These are phyloP conservation scores for Akebia trifoliata DNA, from an alignment of 164 flowering plant species.

Conservation along the genomic window DNA sequence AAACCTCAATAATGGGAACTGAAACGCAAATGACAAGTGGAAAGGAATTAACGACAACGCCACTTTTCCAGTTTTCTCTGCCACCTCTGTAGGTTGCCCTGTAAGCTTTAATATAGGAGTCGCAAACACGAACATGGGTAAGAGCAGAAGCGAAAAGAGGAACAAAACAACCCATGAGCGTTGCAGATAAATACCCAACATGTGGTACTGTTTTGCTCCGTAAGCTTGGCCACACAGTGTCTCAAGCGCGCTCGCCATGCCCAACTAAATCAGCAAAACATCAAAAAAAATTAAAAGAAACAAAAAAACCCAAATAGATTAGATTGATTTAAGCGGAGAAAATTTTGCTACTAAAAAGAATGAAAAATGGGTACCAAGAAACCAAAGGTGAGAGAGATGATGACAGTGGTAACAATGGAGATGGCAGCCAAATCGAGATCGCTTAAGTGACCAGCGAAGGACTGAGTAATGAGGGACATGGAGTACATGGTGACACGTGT, in stretches of 20 bases:
- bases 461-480: constrained; percentile 47
- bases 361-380: constrained; percentile 39
- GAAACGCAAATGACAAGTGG: constrained; percentile 45
- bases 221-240: constrained; percentile 87
- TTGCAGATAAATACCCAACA: constrained; percentile 81
- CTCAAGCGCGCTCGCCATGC: constrained; percentile 85
- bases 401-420: constrained; percentile 47
- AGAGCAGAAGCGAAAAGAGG: constrained; percentile 33
- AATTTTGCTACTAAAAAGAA: no score
- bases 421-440: constrained; percentile 57
- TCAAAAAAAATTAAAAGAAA: no score
- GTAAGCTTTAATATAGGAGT: constrained; percentile 49
- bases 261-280: no score
- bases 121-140: constrained; percentile 60
- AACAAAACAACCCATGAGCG: constrained; percentile 80
- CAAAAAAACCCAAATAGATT: no score
- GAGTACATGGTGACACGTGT: constrained; percentile 44
- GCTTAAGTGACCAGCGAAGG: constrained; percentile 65
- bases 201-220: constrained; percentile 60
- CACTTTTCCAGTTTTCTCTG: constrained; percentile 48
- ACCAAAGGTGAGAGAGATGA: constrained; percentile 53
- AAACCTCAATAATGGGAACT: constrained; percentile 44
- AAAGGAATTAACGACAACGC: constrained; percentile 41
- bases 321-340: no score
- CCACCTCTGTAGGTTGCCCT: constrained; percentile 58